Percentiles rank a stretch among this genome's conserved stretches.
phyloP scores from a whole-genome alignment of 371 early-diverging fungal species.

The Smittium mucronatum region DNA sequence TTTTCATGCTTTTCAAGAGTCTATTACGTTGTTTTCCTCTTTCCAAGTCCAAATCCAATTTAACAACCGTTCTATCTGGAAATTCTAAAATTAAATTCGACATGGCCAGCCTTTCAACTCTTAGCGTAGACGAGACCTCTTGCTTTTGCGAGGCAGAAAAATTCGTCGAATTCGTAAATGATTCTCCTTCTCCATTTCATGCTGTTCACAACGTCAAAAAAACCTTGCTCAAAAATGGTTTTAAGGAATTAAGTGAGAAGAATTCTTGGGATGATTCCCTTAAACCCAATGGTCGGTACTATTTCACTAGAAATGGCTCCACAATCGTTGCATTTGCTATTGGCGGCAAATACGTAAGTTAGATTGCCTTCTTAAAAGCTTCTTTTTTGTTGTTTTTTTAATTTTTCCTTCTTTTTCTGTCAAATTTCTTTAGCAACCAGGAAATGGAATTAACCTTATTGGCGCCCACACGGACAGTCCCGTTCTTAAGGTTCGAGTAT shows the following conservation, averaged over 20 bases:
- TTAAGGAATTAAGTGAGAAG: slow-evolving; percentile 72
- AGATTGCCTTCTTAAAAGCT: neutral
- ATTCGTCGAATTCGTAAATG: slow-evolving; percentile 81
- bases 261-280: slow-evolving; percentile 61
- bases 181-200: slow-evolving; percentile 89
- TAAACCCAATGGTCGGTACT: slow-evolving; percentile 74
- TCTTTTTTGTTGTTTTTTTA: neutral
- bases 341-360: slow-evolving; percentile 54
- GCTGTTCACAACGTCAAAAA: slow-evolving; percentile 59
- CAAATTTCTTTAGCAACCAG: slow-evolving; percentile 40
- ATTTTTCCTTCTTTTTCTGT: neutral
- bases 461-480: slow-evolving; percentile 97
- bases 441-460: slow-evolving; percentile 75
- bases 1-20: neutral
- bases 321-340: slow-evolving; percentile 88
- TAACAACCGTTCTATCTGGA: neutral
- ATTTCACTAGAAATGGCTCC: slow-evolving; percentile 84
- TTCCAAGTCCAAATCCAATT: neutral
- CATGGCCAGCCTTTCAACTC: neutral
- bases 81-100: neutral
- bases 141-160: slow-evolving; percentile 19
- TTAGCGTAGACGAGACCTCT: neutral
- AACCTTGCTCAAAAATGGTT: slow-evolving; percentile 60
- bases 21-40: neutral
- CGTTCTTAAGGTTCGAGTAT: slow-evolving; percentile 66